Percentiles rank a stretch among this genome's conserved stretches.
Evolutionary conservation across 2,329 filamentous ascomycete genomes (phyloP).

Genomic region (Ophiostoma quercus): DNA sequence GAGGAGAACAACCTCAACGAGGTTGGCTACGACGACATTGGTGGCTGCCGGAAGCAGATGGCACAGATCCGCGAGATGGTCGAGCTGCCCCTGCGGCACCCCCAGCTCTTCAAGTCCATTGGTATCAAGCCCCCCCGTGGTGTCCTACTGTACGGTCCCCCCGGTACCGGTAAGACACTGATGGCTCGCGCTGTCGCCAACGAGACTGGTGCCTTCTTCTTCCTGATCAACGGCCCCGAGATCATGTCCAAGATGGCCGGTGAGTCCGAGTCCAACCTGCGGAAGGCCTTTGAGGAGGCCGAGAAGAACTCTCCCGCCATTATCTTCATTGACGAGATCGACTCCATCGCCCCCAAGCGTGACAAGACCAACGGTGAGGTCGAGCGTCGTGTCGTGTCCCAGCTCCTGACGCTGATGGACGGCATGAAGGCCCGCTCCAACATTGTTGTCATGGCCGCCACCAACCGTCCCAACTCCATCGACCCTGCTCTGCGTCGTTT

Average conservation of each 20-base stretch:
- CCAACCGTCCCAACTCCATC: constrained; percentile 97
- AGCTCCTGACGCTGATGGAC: constrained; percentile 94
- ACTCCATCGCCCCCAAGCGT: constrained; percentile 98
- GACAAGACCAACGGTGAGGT: constrained; percentile 99
- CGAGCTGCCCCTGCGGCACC: constrained; percentile 91
- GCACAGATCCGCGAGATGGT: constrained; percentile 98
- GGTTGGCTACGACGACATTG: constrained; percentile 98
- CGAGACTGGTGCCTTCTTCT: constrained; percentile 98
- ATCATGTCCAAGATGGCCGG: constrained; percentile 99
- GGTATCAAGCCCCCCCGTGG: constrained; percentile 99
- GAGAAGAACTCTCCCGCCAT: constrained; percentile 99
- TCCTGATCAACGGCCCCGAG: constrained; percentile 97
- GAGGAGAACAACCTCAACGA: constrained; percentile 99
- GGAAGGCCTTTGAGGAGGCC: constrained; percentile 98
- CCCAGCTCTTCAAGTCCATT: constrained; percentile 99
- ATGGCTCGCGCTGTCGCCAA: constrained; percentile 99
- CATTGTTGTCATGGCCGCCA: constrained; percentile 98
- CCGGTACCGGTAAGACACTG: constrained; percentile 97
- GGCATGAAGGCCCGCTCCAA: constrained; percentile 99
- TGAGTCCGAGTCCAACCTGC: constrained; percentile 96
- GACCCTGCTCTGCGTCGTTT: constrained; percentile 96
- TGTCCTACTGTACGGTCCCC: constrained; percentile 93
- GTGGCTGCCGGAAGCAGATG: constrained; percentile 99
- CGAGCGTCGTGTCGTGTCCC: constrained; percentile 95
- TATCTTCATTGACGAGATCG: constrained; percentile 99